Evolutionary conservation across 441 rosid genomes (phyloP), one percentile per base, ranked within the genome.

Genomic region (Adansonia rubrostipa): DNA sequence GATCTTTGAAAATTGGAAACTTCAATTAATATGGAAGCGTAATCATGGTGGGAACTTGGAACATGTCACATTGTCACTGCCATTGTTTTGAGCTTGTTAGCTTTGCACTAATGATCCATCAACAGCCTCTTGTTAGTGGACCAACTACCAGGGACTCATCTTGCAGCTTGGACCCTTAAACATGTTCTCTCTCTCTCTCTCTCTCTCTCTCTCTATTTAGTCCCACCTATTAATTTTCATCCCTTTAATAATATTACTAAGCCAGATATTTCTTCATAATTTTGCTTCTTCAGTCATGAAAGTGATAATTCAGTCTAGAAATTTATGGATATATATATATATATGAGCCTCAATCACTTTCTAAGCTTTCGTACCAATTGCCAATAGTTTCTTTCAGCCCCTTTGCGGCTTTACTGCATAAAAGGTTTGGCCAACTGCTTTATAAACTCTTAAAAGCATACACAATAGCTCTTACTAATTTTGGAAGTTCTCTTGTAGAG

Each of bases 301-400:
- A 78, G 67, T 56, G 81, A 83, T 74, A 20, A 75, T 77, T 73
- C 83, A 67, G 58, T 53, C 77, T 7, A 40, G 15, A 48, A 61
- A 67, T 24, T 72, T 45, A 67, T 79, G 65, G 83, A 79, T 33
- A 33, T 33, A 33, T 28, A 28, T 28, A 28, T 14, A 79, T 79
- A 77, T 36, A 81, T 75, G 83, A 74, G 83, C 86, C 68, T 65
- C 74, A 44, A 51, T 80, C 78, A 66, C 84, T 66, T 19, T 81
- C 79, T 72, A 15, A 65, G 7, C 50, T 45, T 56, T 40, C 73
- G 47, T 40, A 24, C 77, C 53, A 19, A 42, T 42, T 42, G 45
- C 45, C 45, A 5, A 42, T 42, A 42, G 45, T 42, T 42, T 42
- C 45, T 42, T 6, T 42, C 45, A 42, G 7, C 45, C 45, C 45